phyloP scores from a whole-genome alignment of 345 rosid species.

The Toxicodendron radicans region DNA sequence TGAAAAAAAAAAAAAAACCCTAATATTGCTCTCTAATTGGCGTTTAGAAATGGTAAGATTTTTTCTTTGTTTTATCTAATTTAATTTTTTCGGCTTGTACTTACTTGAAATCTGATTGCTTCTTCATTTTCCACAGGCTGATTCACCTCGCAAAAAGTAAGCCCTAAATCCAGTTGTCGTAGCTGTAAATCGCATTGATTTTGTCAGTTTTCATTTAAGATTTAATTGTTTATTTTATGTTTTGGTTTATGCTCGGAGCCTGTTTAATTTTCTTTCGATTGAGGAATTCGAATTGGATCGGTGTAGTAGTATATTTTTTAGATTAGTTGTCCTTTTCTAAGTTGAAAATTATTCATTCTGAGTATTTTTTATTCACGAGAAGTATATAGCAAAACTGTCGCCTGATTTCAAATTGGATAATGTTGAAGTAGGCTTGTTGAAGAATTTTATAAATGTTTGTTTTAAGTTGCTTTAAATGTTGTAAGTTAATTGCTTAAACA shows the following conservation, averaged over 20 bases:
- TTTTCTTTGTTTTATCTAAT: neutral
- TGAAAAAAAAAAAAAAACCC: too few relatives aligned
- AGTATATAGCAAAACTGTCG: neutral
- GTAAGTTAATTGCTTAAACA: neutral
- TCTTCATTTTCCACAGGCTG: constrained; percentile 45
- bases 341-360: too few relatives aligned
- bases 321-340: too few relatives aligned
- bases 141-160: constrained; percentile 71
- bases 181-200: neutral
- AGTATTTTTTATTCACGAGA: neutral
- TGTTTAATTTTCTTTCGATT: neutral
- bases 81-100: too few relatives aligned
- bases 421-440: too few relatives aligned
- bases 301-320: neutral
- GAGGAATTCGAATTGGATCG: too few relatives aligned
- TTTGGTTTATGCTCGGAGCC: neutral
- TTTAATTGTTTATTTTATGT: neutral
- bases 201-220: neutral
- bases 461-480: neutral
- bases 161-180: constrained; percentile 8
- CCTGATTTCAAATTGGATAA: neutral
- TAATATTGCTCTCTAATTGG: too few relatives aligned
- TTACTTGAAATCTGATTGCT: neutral
- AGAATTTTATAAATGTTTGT: neutral
- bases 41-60: neutral